Base-by-base conservation (phyloP, 192 early-diverging fungal species). In the Coemansia javaensis region DNA sequence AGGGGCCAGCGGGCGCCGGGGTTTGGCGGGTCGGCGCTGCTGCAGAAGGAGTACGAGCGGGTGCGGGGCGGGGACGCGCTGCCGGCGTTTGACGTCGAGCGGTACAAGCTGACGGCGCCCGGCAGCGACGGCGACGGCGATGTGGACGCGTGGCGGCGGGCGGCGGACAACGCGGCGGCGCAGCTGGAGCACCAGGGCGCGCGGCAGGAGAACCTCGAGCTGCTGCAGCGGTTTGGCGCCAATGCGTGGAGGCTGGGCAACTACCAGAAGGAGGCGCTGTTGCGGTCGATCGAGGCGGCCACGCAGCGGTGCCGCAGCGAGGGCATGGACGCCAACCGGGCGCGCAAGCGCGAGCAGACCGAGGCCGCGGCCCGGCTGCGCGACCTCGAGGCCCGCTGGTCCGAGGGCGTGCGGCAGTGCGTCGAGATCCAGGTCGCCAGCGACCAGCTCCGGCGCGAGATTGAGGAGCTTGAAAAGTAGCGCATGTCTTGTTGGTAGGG, bases 181-280 rank as follows among this genome's bases (percentile, higher is more conserved):
- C 71, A 75, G 51, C 54, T 75, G 30, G 71, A 75, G 47, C 71
- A 75, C 55, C 71, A 75, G 32, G 27, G 13, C 12, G 62, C 58
- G 14, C 47, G 71, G 14, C 27, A 58, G 16, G 55, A 58, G n/a
- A 75, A 75, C 32, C 40, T 74, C 1, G 70, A 74, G 51, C 44
- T 74, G 17, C 40, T 74, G 51, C 63, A 74, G 48, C 48, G 62
- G 30, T 74, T 66, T 58, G 70, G 70, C 18, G 58, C 64, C 2
- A 66, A 74, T 32, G 58, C 54, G 9, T 74, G 70, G 70, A 66
- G 63, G 42, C 53, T 74, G 8, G 36, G 51, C 35, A 74, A 74
- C 38, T 62, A 62, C 40, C 63, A 74, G 28, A 66, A 59, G 20
- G 63, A 74, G 30, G 24, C 13, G n/a, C 33, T 74, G 41, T 32